These are phyloP conservation scores for Porcisia deanei DNA, from an alignment of 208 protist genomes.

Conservation along the genomic window DNA sequence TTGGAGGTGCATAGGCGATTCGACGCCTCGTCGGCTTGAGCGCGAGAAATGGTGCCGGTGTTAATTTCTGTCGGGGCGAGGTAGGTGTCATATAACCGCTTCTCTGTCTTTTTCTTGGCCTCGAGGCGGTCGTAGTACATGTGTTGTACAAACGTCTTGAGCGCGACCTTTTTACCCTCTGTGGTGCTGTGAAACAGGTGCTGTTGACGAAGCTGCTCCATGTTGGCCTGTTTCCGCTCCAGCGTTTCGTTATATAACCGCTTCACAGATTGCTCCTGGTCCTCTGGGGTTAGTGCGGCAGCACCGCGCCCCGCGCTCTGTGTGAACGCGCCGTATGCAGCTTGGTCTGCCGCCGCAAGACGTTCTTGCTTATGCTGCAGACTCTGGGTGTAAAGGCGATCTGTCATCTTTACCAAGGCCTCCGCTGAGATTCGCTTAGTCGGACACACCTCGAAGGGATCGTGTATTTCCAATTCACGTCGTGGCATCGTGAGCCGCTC, in stretches of 20 bases:
- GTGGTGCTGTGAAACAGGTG: constrained; percentile 30
- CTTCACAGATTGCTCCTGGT: constrained; percentile 48
- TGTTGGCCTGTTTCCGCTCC: constrained; percentile 28
- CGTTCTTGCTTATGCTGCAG: constrained; percentile 36
- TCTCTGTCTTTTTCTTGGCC: constrained; percentile 66
- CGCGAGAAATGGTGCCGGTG: constrained; percentile 35
- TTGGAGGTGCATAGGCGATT: constrained; percentile 38
- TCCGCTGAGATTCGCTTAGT: constrained; percentile 43
- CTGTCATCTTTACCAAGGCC: constrained; percentile 55
- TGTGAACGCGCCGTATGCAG: constrained; percentile 4
- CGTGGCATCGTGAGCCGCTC: constrained; percentile 39
- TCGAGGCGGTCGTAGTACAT: constrained; percentile 75
- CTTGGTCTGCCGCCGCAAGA: constrained; percentile 31
- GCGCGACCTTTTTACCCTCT: constrained; percentile 31
- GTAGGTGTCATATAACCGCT: constrained; percentile 74
- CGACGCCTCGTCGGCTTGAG: constrained; percentile 22
- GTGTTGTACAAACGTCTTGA: constrained; percentile 67
- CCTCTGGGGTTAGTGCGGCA: constrained; percentile 20
- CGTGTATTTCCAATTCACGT: constrained; percentile 28
- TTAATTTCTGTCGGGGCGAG: constrained; percentile 66
- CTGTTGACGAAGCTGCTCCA: constrained; percentile 41
- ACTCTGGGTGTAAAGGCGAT: constrained; percentile 74
- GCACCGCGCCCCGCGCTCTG: neutral
- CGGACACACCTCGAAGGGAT: constrained; percentile 74
- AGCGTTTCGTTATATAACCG: constrained; percentile 56